Base-by-base conservation (phyloP, 148 eudicot species). In the Cornus florida region DNA sequence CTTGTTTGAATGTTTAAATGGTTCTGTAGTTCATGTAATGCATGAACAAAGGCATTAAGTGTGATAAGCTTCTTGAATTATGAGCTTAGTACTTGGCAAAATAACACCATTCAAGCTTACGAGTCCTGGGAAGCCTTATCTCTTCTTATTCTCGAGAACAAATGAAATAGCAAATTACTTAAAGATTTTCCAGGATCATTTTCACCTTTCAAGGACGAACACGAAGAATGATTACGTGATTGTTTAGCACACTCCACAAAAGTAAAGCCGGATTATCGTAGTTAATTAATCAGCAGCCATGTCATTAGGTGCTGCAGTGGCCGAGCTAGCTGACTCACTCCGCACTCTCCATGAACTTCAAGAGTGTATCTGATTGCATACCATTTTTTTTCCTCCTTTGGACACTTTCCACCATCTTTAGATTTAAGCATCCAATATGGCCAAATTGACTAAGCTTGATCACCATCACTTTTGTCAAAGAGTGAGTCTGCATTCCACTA, bases 401-500 rank as follows among this genome's bases (percentile, higher is more conserved):
- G 64, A 39, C 24, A 68, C 23, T 81, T 73, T 72, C 20, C 77
- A 3, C 67, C 81, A 76, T 73, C 64, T 72, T 72, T 60, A 71
- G 76, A 69, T 56, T 69, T 75, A 77, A 83, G 86, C 59, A 81
- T 81, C 81, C 84, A 85, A 84, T 80, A 82, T 83, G 88, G 83
- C 87, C 89, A 78, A 86, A 79, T 73, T 86, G 85, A 83, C 89
- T 71, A 67, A 84, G 75, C 60, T 86, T 84, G 73, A 82, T 83
- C 83, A 82, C 74, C 79, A 79, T 80, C 86, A 82, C 76, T 83
- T 83, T 81, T 41, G 60, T 83, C 75, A 43, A 35, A 83, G 84
- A 72, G 23, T 85, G 89, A 89, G 83, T 84, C 62, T 83, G 86
- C 81, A 74, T 85, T 77, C 91, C 91, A 88, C 84, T 82, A 57